Percentiles rank a stretch among this genome's conserved stretches.
Evolutionary conservation across 805 yeast genomes (phyloP).

Genomic region (Dipodascus albidus): DNA sequence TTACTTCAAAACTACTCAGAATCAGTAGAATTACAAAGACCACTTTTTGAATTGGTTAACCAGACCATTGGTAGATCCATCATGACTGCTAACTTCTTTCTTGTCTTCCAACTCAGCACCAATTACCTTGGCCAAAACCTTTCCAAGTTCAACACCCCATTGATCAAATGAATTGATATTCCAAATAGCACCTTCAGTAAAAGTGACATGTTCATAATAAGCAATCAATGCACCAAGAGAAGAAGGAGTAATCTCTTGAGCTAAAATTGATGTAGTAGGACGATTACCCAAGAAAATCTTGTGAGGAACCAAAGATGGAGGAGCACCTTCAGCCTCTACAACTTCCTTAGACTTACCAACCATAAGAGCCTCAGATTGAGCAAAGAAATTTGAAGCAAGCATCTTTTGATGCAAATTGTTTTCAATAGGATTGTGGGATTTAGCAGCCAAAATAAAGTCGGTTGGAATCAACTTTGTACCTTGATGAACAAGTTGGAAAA

Average conservation of each 20-base stretch:
- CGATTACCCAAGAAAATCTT: slow-evolving; percentile 96
- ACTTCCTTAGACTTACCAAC: slow-evolving; percentile 76
- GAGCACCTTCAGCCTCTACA: slow-evolving; percentile 82
- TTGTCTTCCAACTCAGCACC: slow-evolving; percentile 73
- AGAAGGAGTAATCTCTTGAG: slow-evolving; percentile 94
- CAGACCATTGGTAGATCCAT: slow-evolving; percentile 81
- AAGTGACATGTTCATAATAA: slow-evolving; percentile 94
- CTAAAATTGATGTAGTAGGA: slow-evolving; percentile 95
- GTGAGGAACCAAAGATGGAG: slow-evolving; percentile 83
- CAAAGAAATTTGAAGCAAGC: slow-evolving; percentile 98
- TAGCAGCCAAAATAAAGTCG: slow-evolving; percentile 93
- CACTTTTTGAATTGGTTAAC: slow-evolving; percentile 93
- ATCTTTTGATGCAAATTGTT: slow-evolving; percentile 88
- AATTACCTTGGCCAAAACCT: slow-evolving; percentile 92
- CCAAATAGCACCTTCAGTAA: slow-evolving; percentile 99
- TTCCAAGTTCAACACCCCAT: slow-evolving; percentile 99
- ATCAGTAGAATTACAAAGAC: slow-evolving; percentile 30
- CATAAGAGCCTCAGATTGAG: slow-evolving; percentile 96
- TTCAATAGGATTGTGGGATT: slow-evolving; percentile 96
- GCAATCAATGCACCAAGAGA: slow-evolving; percentile 93
- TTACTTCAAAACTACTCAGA: background rate
- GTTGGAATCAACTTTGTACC: slow-evolving; percentile 97
- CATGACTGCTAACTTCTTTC: slow-evolving; percentile 55
- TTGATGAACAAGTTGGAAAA: slow-evolving; percentile 98
- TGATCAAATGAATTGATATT: slow-evolving; percentile 98